These are phyloP conservation scores for Adansonia madagascariensis DNA, from an alignment of 441 rosid species.

Conservation along the genomic window DNA sequence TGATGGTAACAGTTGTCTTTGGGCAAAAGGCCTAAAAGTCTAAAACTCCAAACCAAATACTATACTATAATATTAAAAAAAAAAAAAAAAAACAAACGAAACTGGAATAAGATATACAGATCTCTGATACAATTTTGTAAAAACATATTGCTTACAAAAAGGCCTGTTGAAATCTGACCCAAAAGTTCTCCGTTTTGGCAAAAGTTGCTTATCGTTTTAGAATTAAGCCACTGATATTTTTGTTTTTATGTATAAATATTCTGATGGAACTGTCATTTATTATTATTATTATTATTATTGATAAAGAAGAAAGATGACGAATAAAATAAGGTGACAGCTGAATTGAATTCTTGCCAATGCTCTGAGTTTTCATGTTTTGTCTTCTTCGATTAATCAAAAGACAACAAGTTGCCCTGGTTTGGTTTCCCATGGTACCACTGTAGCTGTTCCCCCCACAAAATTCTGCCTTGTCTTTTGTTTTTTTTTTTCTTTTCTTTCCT, in stretches of 20 bases:
- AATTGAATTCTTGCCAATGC: not conserved
- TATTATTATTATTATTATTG: not conserved
- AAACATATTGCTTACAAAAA: not conserved
- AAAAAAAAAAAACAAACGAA: not conserved
- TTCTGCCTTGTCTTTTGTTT: not conserved
- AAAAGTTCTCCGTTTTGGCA: slow-evolving; percentile 15
- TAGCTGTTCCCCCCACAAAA: not conserved
- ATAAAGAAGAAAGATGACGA: not conserved
- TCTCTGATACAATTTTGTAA: not conserved
- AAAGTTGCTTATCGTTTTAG: not conserved
- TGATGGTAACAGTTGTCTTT: slow-evolving; percentile 1
- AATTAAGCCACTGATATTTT: not conserved
- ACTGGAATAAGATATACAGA: not conserved
- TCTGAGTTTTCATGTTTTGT: slow-evolving; percentile 16
- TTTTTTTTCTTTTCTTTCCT: too few species aligned
- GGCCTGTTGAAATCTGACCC: slow-evolving; percentile 14
- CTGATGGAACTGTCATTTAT: slow-evolving; percentile 2
- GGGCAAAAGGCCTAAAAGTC: not conserved
- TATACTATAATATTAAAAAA: not conserved
- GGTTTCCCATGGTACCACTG: too few species aligned
- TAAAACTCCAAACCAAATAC: not conserved
- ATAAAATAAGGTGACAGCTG: too few species aligned
- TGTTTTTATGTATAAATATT: not conserved
- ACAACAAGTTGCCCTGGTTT: not conserved
- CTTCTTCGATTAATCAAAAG: slow-evolving; percentile 2